Evolutionary conservation across 352 stramenopile species (phyloP), one percentile per base, ranked within the genome.

Genomic region (Globisporangium canariense): DNA sequence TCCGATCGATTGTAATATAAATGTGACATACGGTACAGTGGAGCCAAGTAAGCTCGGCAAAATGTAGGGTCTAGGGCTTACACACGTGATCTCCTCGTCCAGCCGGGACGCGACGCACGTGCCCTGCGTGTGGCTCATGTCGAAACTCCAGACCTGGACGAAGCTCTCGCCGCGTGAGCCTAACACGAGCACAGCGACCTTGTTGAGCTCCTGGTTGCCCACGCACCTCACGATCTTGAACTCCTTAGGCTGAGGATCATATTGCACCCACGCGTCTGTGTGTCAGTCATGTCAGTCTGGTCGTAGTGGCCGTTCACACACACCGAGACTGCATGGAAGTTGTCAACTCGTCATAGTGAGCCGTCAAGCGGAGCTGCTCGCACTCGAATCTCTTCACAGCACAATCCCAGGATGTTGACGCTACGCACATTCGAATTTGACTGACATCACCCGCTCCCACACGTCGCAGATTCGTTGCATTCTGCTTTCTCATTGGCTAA

Each of bases 131-230:
- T 89, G 79, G 30, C 69, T 84, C 54, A 90, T 54, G 50, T 88
- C 76, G n/a, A 89, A 90, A 63, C 86, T 85, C 80, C 81, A 93
- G 47, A 93, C 51, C 60, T 91, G 80, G 9, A 93, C 69, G 34
- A 91, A 88, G 62, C 73, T 91, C 60, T 90, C 77, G 0, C 73
- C 70, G 6, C 57, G 52, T 30, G 69, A 65, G 2, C 78, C 77
- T 1, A 60, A 55, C 7, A 88, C 57, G 16, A 89, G 68, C 25
- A 86, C 77, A 0, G 75, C 82, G 4, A 91, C 47, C 16, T 77
- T 60, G 52, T 85, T 76, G 22, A 88, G 63, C 11, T 66, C 74
- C 51, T 79, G 68, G 46, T 89, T 89, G 5, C 68, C 82, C 4
- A 82, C 73, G 18, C 77, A 82, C 53, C 67, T 79, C 25, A 86